These are phyloP conservation scores for Cladorrhinum sp. DNA, from an alignment of 2,329 filamentous ascomycete genomes.

Conservation along the genomic window DNA sequence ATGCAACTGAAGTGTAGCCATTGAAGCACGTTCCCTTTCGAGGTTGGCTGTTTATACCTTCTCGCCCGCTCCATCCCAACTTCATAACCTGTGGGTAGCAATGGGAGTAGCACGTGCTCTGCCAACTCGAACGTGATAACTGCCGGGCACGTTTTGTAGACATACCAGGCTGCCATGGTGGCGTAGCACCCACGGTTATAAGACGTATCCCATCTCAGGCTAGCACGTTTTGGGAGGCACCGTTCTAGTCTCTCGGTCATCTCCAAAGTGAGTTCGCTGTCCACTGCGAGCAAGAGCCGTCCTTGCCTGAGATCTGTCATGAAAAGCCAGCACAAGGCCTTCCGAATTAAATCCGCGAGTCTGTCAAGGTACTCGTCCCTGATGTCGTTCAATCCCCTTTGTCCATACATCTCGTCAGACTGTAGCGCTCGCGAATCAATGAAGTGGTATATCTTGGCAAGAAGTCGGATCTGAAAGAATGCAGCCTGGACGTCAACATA, in stretches of 20 bases:
- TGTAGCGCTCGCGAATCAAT: constrained; percentile 10
- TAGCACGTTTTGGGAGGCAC: background rate
- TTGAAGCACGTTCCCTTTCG: constrained; percentile 15
- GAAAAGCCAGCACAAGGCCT: constrained; percentile 11
- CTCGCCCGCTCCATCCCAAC: constrained; percentile 10
- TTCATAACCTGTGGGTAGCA: constrained; percentile 8
- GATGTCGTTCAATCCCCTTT: constrained; percentile 1
- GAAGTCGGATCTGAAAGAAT: constrained; percentile 16
- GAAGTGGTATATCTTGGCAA: constrained; percentile 12
- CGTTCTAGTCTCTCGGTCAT: background rate
- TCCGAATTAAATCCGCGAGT: constrained; percentile 4
- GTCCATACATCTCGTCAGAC: constrained; percentile 1
- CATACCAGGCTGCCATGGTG: constrained; percentile 15
- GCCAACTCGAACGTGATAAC: background rate
- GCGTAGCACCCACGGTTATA: constrained; percentile 19
- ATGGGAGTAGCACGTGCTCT: constrained; percentile 5
- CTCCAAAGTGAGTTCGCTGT: background rate
- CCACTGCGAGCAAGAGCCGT: constrained; percentile 14
- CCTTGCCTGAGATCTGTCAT: constrained; percentile 13
- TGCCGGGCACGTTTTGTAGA: constrained; percentile 6
- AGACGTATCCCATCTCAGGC: constrained; percentile 2
- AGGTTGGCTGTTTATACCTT: constrained; percentile 12
- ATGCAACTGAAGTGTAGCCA: constrained; percentile 19
- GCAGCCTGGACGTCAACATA: constrained; percentile 14
- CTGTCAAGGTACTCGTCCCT: constrained; percentile 5